A percentile compares a stretch with the other conserved stretches of the same genome.
These are phyloP conservation scores for Fusarium napiforme DNA, from an alignment of 2,329 filamentous ascomycete genomes.

Conservation along the genomic window DNA sequence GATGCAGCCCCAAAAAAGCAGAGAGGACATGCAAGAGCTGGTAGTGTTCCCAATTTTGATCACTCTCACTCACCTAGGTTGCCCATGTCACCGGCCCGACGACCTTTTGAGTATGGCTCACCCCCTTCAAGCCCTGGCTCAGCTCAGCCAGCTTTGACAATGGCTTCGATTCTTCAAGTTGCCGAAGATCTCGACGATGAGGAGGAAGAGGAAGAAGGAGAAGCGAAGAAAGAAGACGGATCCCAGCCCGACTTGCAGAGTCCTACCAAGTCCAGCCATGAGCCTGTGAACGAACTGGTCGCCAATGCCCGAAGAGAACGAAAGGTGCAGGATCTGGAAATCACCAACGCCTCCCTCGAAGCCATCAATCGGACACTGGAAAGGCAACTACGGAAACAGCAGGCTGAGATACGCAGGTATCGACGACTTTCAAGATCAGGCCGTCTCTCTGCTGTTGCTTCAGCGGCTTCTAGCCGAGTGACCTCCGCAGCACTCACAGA, in stretches of 20 bases:
- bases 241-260: slow-evolving; percentile 59
- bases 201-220: slow-evolving; percentile 48
- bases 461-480: slow-evolving; percentile 58
- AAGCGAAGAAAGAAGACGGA: slow-evolving; percentile 45
- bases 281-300: slow-evolving; percentile 78
- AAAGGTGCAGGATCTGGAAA: slow-evolving; percentile 95
- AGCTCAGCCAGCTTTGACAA: slow-evolving; percentile 54
- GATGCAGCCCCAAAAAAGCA: slow-evolving; percentile 52
- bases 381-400: slow-evolving; percentile 90
- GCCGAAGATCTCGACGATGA: slow-evolving; percentile 62
- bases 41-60: slow-evolving; percentile 54
- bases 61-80: slow-evolving; percentile 50
- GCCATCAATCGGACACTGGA: slow-evolving; percentile 96
- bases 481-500: slow-evolving; percentile 57
- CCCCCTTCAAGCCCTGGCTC: slow-evolving; percentile 50
- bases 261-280: slow-evolving; percentile 66
- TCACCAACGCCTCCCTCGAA: slow-evolving; percentile 92
- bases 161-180: slow-evolving; percentile 67
- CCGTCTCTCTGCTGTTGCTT: slow-evolving; percentile 69
- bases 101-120: slow-evolving; percentile 52
- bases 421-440: slow-evolving; percentile 87
- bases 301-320: slow-evolving; percentile 90
- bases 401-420: slow-evolving; percentile 85
- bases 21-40: slow-evolving; percentile 54
- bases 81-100: slow-evolving; percentile 45